Evolutionary conservation across 2,329 filamentous ascomycete genomes (phyloP), one percentile per base, ranked within the genome.

Genomic region (Cordyceps javanica): DNA sequence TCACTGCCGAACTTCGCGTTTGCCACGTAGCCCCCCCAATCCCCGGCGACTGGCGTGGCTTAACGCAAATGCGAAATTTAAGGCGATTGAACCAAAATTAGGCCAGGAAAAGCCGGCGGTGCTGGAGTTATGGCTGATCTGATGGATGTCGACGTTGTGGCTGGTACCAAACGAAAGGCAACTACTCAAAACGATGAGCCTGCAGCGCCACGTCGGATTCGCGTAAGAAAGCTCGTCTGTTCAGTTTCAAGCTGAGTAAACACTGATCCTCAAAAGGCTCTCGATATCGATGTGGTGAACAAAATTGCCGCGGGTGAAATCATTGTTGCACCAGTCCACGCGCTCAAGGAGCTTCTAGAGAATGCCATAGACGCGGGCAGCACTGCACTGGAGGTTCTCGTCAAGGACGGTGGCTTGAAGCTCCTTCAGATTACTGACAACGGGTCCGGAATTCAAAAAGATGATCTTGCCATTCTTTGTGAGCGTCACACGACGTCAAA

Each of bases 261-360:
- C 1, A 28, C 46, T 57, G 30, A 48, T 21, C n/a, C 30, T 39
- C 42, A 39, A 42, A 56, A 96, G 86, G 89, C 93, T 14, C 82
- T 99, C 26, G 90, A 96, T 67, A 86, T 89, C 62, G 88, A 94
- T 75, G 94, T 99, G 23, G 89, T 99, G 63, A 99, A 97, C 78
- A 99, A 97, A 72, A 99, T 99, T 64, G 94, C 94, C 1, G 94
- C 94, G 0, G 94, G 94, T 21, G 94, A 99, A 72, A 99, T 99
- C 66, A 99, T 99, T 60, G 91, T 99, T 50, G 93, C 94, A 2
- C 95, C 94, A 0, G 91, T 97, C 28, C 91, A 99, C 72, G 94
- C 95, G 3, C 74, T 99, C 58, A 99, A 99, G 73, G 94, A 99
- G 70, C 77, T 99, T 51, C 91, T 99, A 13, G 94, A 99, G 71